Evolutionary conservation across 345 rosid species (phyloP).

Genomic region (Ailanthus altissimus): DNA sequence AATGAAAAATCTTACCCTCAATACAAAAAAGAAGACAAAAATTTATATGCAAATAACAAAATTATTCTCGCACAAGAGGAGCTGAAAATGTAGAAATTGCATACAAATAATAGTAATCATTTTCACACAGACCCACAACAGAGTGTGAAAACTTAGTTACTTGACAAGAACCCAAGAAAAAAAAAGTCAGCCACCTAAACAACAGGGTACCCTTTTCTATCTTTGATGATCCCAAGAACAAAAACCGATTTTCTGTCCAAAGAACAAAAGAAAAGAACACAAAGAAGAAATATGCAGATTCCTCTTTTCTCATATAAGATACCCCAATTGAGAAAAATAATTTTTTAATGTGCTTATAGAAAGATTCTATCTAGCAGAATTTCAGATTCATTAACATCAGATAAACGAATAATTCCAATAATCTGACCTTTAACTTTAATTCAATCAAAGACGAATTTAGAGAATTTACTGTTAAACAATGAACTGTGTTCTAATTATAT

Average conservation of each 20-base stretch:
- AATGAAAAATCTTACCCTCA: too few species aligned
- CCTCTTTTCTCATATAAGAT: neutral
- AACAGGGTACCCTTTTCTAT: constrained; percentile 10
- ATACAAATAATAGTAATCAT: too few species aligned
- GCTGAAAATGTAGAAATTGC: neutral
- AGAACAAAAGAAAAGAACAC: neutral
- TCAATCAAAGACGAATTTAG: neutral
- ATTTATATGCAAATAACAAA: too few species aligned
- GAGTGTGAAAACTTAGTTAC: neutral
- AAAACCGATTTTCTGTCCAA: constrained; percentile 7
- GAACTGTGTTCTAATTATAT: too few species aligned
- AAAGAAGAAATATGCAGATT: neutral
- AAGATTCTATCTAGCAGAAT: neutral
- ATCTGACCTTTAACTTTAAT: neutral
- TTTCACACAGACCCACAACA: neutral
- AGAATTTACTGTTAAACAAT: too few species aligned
- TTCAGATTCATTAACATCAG: neutral
- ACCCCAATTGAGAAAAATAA: neutral
- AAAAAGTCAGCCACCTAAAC: neutral
- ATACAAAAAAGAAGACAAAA: too few species aligned
- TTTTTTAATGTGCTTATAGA: neutral
- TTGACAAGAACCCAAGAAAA: constrained; percentile 6
- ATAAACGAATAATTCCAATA: neutral
- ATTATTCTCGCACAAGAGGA: too few species aligned
- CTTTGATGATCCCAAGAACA: constrained; percentile 32